These are phyloP conservation scores for Aspergillus flavus DNA, from an alignment of 2,329 filamentous ascomycete genomes.

Conservation along the genomic window DNA sequence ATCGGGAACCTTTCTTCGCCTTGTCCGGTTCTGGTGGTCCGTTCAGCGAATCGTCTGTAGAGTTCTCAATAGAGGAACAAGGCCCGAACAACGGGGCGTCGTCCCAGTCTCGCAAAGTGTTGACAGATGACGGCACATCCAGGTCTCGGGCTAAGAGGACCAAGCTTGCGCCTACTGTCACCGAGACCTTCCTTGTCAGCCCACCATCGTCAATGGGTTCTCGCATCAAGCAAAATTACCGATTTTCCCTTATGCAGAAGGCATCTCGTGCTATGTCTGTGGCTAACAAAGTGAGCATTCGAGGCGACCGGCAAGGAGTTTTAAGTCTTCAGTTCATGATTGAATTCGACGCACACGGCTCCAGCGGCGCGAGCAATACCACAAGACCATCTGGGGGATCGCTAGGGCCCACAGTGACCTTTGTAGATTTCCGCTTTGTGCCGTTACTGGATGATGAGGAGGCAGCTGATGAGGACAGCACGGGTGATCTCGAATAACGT, in stretches of 20 bases:
- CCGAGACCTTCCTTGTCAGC: slow-evolving; percentile 57
- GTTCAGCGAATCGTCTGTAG: slow-evolving; percentile 62
- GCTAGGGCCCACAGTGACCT: slow-evolving; percentile 40
- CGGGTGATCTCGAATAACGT: background rate
- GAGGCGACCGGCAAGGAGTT: slow-evolving; percentile 86
- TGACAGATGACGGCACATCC: slow-evolving; percentile 42
- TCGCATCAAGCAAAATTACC: slow-evolving; percentile 76
- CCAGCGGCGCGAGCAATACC: slow-evolving; percentile 24
- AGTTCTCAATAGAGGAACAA: slow-evolving; percentile 57
- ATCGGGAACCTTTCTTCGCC: slow-evolving; percentile 68
- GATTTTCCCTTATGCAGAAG: slow-evolving; percentile 82
- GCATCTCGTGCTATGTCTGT: slow-evolving; percentile 90
- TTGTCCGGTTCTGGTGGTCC: slow-evolving; percentile 66
- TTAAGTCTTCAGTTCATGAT: slow-evolving; percentile 96
- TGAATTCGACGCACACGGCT: slow-evolving; percentile 68
- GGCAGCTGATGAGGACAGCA: slow-evolving; percentile 25
- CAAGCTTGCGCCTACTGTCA: slow-evolving; percentile 46
- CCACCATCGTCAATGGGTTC: slow-evolving; percentile 59
- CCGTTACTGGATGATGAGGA: slow-evolving; percentile 46
- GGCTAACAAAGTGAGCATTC: slow-evolving; percentile 87
- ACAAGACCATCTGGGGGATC: slow-evolving; percentile 22
- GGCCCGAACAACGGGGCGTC: slow-evolving; percentile 25
- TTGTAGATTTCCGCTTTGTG: slow-evolving; percentile 52
- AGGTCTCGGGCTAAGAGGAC: slow-evolving; percentile 34
- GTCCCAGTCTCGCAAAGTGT: slow-evolving; percentile 33